Conservation (phyloP, 805 yeast species). For the Pichia phayaonensis region DNA sequence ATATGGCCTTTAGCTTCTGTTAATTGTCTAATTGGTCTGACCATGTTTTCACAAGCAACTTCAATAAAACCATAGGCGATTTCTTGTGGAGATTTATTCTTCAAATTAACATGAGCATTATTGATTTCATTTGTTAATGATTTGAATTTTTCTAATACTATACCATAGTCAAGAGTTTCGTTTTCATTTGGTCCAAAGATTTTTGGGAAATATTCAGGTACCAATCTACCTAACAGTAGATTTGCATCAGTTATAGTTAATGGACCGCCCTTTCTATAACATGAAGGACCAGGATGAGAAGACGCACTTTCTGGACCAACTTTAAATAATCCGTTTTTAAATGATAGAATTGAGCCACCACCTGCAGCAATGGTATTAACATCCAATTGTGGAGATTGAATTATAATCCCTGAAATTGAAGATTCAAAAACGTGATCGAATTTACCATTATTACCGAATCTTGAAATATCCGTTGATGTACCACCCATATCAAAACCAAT, state of each 20-base stretch:
- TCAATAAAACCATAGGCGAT: conserved; percentile 75
- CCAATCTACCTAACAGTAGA: conserved; percentile 58
- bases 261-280: conserved; percentile 80
- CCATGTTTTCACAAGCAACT: conserved; percentile 85
- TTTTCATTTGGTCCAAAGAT: conserved; percentile 79
- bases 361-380: conserved; percentile 83
- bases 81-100: conserved; percentile 46
- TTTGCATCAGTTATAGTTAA: conserved; percentile 84
- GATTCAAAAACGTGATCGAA: conserved; percentile 79
- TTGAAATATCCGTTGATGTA: conserved; percentile 77
- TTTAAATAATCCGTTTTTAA: conserved; percentile 64
- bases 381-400: conserved; percentile 79
- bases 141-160: conserved; percentile 42
- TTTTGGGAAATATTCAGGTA: conserved; percentile 70
- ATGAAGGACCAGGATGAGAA: conserved; percentile 87
- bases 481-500: conserved; percentile 92
- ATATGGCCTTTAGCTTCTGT: conserved; percentile 81
- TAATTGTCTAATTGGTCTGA: conserved; percentile 78
- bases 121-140: conserved; percentile 53
- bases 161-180: conserved; percentile 54
- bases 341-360: conserved; percentile 64
- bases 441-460: conserved; percentile 54
- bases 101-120: conserved; percentile 34
- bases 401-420: conserved; percentile 73
- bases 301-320: conserved; percentile 88